Conservation (phyloP, 768 basidiomycete genomes). For the Phylloporus arenicola region DNA sequence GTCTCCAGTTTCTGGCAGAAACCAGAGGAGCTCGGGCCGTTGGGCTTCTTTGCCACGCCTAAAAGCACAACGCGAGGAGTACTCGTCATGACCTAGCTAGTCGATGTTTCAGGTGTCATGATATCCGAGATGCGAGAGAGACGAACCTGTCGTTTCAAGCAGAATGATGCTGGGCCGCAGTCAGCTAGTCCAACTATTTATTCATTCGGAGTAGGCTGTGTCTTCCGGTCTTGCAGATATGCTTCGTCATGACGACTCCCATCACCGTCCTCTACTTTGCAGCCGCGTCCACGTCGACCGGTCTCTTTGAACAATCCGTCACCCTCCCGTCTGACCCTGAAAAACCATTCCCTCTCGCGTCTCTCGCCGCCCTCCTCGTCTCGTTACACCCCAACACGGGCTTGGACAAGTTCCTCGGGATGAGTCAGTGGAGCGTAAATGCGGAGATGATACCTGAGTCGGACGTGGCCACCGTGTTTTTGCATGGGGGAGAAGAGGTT, state of each 20-base stretch:
- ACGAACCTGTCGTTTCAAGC: slow-evolving; percentile 1
- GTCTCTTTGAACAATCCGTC: slow-evolving; percentile 49
- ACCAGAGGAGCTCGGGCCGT: slow-evolving; percentile 23
- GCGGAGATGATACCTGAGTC: slow-evolving; percentile 72
- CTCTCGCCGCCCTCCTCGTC: slow-evolving; percentile 46
- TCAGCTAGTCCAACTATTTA: neutral
- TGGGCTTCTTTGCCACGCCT: slow-evolving; percentile 19
- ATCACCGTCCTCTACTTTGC: slow-evolving; percentile 53
- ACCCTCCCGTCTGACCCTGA: slow-evolving; percentile 33
- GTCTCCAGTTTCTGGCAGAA: slow-evolving; percentile 33
- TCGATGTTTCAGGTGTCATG: neutral
- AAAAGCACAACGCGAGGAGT: slow-evolving; percentile 23
- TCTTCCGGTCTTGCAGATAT: too few species aligned
- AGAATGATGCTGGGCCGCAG: neutral
- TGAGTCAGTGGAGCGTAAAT: slow-evolving; percentile 74
- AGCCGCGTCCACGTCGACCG: slow-evolving; percentile 66
- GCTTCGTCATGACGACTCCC: neutral
- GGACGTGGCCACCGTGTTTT: slow-evolving; percentile 28
- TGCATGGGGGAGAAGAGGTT: slow-evolving; percentile 71
- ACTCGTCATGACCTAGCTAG: slow-evolving; percentile 10
- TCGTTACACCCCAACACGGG: slow-evolving; percentile 47
- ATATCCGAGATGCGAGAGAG: neutral
- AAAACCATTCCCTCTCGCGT: slow-evolving; percentile 43
- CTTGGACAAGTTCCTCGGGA: slow-evolving; percentile 49
- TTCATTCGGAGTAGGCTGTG: neutral